Percentiles rank a stretch among this genome's conserved stretches.
phyloP scores from a whole-genome alignment of 768 basidiomycete species.

The Tulasnella sp. region DNA sequence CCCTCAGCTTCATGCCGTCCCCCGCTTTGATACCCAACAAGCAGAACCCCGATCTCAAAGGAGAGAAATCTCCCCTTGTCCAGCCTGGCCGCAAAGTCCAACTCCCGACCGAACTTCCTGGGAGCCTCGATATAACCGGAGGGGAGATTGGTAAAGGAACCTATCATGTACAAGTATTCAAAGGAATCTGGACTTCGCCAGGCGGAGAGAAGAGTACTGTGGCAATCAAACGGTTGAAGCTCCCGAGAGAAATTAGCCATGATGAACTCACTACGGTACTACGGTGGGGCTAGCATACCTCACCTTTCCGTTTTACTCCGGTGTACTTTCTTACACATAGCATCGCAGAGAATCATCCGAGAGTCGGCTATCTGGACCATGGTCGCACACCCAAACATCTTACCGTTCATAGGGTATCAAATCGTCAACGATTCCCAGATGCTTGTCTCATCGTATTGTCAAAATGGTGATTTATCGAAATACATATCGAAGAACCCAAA shows the following conservation, averaged over 20 bases:
- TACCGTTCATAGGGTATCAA: neutral
- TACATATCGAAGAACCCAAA: neutral
- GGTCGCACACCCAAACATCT: neutral
- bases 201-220: neutral
- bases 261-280: neutral
- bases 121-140: neutral
- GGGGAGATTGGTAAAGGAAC: neutral
- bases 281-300: neutral
- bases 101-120: neutral
- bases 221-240: neutral
- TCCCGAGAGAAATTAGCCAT: neutral
- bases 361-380: neutral
- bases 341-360: neutral
- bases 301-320: neutral
- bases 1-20: too few species aligned
- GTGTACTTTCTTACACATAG: neutral
- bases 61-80: too few species aligned
- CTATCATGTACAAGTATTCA: neutral
- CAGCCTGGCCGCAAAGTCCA: too few species aligned
- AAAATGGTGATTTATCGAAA: neutral
- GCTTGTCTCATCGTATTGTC: neutral
- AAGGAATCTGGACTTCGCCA: neutral
- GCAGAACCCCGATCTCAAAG: too few species aligned
- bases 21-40: too few species aligned
- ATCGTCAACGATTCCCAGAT: neutral